A percentile compares a stretch with the other conserved stretches of the same genome.
These are phyloP conservation scores for Suhomyces terraborum DNA, from an alignment of 1,139 yeast genomes.

Conservation along the genomic window DNA sequence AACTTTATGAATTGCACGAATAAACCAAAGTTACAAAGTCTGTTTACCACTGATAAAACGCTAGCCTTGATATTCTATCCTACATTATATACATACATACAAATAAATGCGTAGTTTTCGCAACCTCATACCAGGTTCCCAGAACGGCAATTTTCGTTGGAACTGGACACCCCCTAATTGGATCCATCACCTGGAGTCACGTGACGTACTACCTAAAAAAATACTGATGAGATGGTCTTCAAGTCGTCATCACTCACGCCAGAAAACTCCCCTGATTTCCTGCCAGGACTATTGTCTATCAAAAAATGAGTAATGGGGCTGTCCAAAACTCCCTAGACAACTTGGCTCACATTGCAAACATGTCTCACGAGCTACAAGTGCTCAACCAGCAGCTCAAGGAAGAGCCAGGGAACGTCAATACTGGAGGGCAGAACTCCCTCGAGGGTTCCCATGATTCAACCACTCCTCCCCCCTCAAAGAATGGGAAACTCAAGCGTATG, in stretches of 20 bases:
- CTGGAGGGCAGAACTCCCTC: conserved; percentile 8
- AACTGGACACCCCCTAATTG: neutral
- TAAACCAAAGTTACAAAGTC: no score
- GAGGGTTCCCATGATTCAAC: conserved; percentile 11
- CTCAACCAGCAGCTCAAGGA: conserved; percentile 32
- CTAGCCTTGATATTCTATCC: no score
- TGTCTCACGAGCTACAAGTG: conserved; percentile 44
- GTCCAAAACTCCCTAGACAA: conserved; percentile 35
- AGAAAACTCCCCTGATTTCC: neutral
- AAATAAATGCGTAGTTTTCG: neutral
- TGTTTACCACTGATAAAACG: no score
- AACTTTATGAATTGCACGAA: no score
- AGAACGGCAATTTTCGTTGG: neutral
- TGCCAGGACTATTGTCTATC: neutral
- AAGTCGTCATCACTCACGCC: conserved; percentile 4
- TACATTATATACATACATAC: no score
- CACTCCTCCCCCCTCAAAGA: conserved; percentile 18
- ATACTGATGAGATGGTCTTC: conserved; percentile 4
- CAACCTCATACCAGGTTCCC: neutral
- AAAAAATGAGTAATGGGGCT: conserved; percentile 17
- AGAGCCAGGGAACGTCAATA: conserved; percentile 11
- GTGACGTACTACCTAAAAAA: neutral
- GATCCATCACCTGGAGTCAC: neutral
- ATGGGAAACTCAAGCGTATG: conserved; percentile 53
- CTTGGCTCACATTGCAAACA: conserved; percentile 49